Evolutionary conservation across 2,329 filamentous ascomycete genomes (phyloP).

Genomic region (Raffaelea arxii): DNA sequence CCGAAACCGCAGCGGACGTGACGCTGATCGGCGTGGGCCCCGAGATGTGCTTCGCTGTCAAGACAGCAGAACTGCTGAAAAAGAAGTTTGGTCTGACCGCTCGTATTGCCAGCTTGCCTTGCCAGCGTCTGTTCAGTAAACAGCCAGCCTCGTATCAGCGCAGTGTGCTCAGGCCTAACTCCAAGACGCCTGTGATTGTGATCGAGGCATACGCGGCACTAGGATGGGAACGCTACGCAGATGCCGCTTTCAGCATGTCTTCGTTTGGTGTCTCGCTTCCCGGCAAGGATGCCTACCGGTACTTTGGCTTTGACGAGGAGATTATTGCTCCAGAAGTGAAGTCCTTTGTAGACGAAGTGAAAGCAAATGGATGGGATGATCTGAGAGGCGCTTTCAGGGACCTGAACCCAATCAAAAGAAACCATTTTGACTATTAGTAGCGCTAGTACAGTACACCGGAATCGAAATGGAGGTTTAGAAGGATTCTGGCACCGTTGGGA

Average conservation of each 20-base stretch:
- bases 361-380: conserved; percentile 10
- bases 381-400: conserved; percentile 21
- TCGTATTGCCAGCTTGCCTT: conserved; percentile 27
- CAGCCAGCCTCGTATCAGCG: conserved; percentile 25
- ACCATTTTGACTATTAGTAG: neutral
- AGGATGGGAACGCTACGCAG: conserved; percentile 46
- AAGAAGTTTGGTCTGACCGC: conserved; percentile 18
- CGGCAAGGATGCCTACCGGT: conserved; percentile 38
- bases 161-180: conserved; percentile 27
- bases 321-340: conserved; percentile 1
- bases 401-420: conserved; percentile 6
- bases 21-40: conserved; percentile 27
- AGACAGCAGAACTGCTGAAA: conserved; percentile 26
- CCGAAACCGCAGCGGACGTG: conserved; percentile 22
- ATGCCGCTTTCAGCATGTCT: conserved; percentile 38
- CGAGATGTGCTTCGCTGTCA: conserved; percentile 31
- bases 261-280: conserved; percentile 41
- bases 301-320: conserved; percentile 38
- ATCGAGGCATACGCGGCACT: conserved; percentile 42
- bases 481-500: too few relatives aligned
- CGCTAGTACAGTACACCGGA: too few relatives aligned
- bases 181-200: conserved; percentile 26
- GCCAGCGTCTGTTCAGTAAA: conserved; percentile 24
- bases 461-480: too few relatives aligned
- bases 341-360: neutral